Conservation (phyloP, 2,329 filamentous ascomycete genomes). For the Ascochyta pisi region DNA sequence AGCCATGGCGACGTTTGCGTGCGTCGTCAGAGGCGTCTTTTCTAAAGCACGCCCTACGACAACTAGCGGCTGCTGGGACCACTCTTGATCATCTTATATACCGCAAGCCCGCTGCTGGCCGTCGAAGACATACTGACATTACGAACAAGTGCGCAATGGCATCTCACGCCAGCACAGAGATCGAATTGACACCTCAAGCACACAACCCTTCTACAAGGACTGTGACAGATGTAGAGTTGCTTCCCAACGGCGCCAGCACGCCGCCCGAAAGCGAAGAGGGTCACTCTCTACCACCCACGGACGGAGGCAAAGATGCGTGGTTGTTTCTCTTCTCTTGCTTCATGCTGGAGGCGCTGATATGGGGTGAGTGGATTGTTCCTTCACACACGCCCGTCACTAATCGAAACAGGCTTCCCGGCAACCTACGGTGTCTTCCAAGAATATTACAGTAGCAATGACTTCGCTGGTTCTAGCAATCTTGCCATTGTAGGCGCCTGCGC, state of each 20-base stretch:
- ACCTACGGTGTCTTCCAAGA: slow-evolving; percentile 46
- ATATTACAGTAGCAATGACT: slow-evolving; percentile 41
- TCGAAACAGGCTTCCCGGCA: slow-evolving; percentile 33
- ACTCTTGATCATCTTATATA: not conserved
- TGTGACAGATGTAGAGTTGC: slow-evolving; percentile 24
- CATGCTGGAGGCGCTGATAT: slow-evolving; percentile 60
- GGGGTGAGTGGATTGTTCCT: slow-evolving; percentile 27
- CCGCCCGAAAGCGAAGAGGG: slow-evolving; percentile 30
- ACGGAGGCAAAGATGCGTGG: slow-evolving; percentile 42
- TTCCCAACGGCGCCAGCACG: slow-evolving; percentile 14
- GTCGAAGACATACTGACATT: not conserved
- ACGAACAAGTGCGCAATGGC: slow-evolving; percentile 22
- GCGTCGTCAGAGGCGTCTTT: slow-evolving; percentile 1
- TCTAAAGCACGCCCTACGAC: slow-evolving; percentile 8
- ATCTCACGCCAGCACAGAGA: slow-evolving; percentile 19
- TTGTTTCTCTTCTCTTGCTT: slow-evolving; percentile 51
- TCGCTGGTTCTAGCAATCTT: slow-evolving; percentile 41
- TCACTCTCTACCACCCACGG: slow-evolving; percentile 38
- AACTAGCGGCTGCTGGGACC: slow-evolving; percentile 1
- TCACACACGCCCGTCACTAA: not conserved
- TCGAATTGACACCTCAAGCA: slow-evolving; percentile 23
- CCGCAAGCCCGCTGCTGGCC: not conserved
- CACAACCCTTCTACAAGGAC: slow-evolving; percentile 17
- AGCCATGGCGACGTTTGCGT: not conserved
- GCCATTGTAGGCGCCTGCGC: slow-evolving; percentile 44